Evolutionary conservation across 1,284 basidiomycete species (phyloP).

Genomic region (Ganoderma boninense): DNA sequence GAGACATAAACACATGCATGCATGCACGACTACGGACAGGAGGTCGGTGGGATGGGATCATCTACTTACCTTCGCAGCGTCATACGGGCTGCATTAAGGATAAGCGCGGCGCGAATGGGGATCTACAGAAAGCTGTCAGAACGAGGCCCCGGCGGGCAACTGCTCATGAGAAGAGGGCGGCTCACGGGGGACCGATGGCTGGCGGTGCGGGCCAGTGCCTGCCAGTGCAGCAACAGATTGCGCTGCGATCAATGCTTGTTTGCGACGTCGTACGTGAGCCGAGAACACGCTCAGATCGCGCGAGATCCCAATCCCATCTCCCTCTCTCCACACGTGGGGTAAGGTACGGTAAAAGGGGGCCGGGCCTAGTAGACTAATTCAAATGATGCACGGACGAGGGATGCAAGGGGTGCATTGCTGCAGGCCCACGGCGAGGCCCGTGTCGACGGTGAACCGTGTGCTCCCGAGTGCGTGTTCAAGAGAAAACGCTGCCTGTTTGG

Average conservation of each 20-base stretch:
- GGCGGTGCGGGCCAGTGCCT: neutral
- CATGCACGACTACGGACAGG: neutral
- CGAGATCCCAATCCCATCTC: neutral
- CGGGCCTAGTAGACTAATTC: neutral
- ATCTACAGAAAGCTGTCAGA: neutral
- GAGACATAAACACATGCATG: neutral
- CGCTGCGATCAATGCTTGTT: constrained; percentile 4
- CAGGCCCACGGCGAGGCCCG: too few relatives aligned
- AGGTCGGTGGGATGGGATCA: neutral
- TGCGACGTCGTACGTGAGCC: neutral
- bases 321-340: neutral
- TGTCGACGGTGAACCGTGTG: neutral
- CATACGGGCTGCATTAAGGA: neutral
- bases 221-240: constrained; percentile 3
- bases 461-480: neutral
- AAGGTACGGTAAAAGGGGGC: neutral
- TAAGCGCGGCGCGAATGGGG: neutral
- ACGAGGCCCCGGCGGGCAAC: neutral
- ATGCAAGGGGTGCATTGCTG: neutral
- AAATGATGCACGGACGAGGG: neutral
- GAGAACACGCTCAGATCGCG: neutral
- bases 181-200: neutral
- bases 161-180: neutral
- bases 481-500: neutral
- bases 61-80: neutral